Evolutionary conservation across 2,329 filamentous ascomycete species (phyloP).

Genomic region (Fusarium verticillioides): DNA sequence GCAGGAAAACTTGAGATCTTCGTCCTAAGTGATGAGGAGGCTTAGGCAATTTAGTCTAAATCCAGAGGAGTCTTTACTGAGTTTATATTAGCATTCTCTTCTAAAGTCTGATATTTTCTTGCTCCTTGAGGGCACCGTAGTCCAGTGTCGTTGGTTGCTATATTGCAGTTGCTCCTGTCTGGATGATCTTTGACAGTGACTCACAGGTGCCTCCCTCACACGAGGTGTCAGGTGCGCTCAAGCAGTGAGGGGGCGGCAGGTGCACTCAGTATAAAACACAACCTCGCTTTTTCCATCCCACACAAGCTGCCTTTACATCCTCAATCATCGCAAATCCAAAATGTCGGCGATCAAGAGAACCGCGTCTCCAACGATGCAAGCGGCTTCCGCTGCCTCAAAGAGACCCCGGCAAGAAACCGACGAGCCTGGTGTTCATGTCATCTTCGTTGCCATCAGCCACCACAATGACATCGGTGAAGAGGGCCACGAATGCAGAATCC

Average conservation of each 20-base stretch:
- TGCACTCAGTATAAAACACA: not conserved
- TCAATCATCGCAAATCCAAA: not conserved
- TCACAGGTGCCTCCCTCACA: not conserved
- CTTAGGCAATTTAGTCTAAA: not conserved
- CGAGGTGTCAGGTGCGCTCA: not conserved
- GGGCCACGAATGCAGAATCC: not conserved
- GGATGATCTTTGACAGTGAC: not conserved
- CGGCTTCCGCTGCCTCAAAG: not conserved
- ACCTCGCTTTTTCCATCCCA: not conserved
- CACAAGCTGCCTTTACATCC: not conserved
- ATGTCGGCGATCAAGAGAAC: not conserved
- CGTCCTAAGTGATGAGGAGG: not conserved
- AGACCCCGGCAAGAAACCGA: too few species aligned
- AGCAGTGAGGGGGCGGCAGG: not conserved
- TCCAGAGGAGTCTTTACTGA: too few species aligned
- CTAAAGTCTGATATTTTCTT: too few species aligned
- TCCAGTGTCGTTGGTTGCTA: not conserved
- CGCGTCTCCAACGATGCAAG: not conserved
- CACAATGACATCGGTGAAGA: not conserved
- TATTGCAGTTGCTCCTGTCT: not conserved
- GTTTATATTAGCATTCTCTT: too few species aligned
- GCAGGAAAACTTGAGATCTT: too few species aligned
- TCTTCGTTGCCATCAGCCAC: not conserved
- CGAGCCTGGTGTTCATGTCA: not conserved
- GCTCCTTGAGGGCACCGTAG: too few species aligned